A percentile compares a stretch with the other conserved stretches of the same genome.
Evolutionary conservation across 2,329 filamentous ascomycete genomes (phyloP).

Genomic region (Lachnellula willkommii): DNA sequence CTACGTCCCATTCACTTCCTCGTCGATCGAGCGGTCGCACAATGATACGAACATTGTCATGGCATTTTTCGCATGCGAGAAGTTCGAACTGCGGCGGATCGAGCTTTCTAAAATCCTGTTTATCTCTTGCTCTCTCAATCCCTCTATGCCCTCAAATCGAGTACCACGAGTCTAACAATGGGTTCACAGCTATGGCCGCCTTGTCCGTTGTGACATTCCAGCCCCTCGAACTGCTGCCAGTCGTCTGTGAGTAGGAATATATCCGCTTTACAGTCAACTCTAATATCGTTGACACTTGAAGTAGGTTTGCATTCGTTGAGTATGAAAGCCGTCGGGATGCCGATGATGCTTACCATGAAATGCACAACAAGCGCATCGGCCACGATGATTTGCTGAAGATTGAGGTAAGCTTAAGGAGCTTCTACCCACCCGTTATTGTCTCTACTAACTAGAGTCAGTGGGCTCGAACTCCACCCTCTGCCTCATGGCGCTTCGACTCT

Average conservation of each 20-base stretch:
- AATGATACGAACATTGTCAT: slow-evolving; percentile 30
- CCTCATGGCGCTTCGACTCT: slow-evolving; percentile 96
- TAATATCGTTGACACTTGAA: slow-evolving; percentile 35
- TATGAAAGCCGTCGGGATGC: slow-evolving; percentile 98
- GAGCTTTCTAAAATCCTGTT: slow-evolving; percentile 22
- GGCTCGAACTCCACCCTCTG: slow-evolving; percentile 95
- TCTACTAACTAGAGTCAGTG: slow-evolving; percentile 55
- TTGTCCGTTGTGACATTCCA: slow-evolving; percentile 97
- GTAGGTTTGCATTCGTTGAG: slow-evolving; percentile 93
- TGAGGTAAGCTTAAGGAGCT: slow-evolving; percentile 58
- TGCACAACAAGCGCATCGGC: slow-evolving; percentile 98
- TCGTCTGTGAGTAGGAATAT: slow-evolving; percentile 70
- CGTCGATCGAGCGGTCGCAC: slow-evolving; percentile 37
- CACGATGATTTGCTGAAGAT: slow-evolving; percentile 93
- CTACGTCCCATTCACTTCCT: slow-evolving; percentile 32
- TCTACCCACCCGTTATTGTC: neutral
- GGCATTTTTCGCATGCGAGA: slow-evolving; percentile 24
- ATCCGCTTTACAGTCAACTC: slow-evolving; percentile 22
- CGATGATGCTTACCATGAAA: slow-evolving; percentile 98
- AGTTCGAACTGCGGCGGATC: slow-evolving; percentile 24
- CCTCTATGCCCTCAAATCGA: slow-evolving; percentile 18
- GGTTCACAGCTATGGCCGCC: slow-evolving; percentile 76
- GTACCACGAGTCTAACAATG: slow-evolving; percentile 23
- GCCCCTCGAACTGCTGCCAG: slow-evolving; percentile 89
- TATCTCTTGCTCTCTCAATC: slow-evolving; percentile 23